Evolutionary conservation across 2,329 filamentous ascomycete genomes (phyloP), one percentile per base, ranked within the genome.

Genomic region (Botrytis byssoidea): DNA sequence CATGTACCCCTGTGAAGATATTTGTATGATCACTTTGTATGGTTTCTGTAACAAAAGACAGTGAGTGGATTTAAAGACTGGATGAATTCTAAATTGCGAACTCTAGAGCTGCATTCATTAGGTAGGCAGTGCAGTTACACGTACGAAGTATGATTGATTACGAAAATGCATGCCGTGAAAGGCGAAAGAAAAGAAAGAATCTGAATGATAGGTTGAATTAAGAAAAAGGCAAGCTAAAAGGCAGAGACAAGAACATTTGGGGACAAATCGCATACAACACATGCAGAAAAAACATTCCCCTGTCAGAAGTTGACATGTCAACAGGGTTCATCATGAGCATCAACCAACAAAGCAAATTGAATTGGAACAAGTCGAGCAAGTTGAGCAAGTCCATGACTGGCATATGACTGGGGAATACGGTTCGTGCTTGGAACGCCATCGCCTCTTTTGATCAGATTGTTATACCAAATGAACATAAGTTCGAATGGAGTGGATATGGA

Each of bases 1-100:
- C 70, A 72, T 59, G 70, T 64, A 72, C 70, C 70, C 70, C 63
- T 72, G 70, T 72, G 70, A 72, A 72, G 63, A 72, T 57, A 59
- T 72, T 60, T 57, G 44, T 66, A 72, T 46, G 60, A 37, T 59
- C 61, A 60, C 60, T 57, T 25, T 57, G 59, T 46, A 35, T 61
- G 59, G 35, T 40, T n/a, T 63, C 10, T 40, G 60, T 51, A 9
- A n/a, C 51, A 60, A 60, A 18, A 32, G 48, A 46, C 46, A 25
- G 46, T 29, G 46, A 51, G 46, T 46, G 66, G 48, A 57, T 59
- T 67, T 40, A 48, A 72, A 51, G 61, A 72, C n/a, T 59, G 48
- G 40, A 67, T 46, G 70, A 48, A 67, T 3, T 46, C 66, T 59
- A 20, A 40, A 63, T 32, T 64, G 25, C 46, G 46, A 63, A 69